phyloP scores from a whole-genome alignment of 2,329 filamentous ascomycete genomes.

The Sphaceloma murrayae region DNA sequence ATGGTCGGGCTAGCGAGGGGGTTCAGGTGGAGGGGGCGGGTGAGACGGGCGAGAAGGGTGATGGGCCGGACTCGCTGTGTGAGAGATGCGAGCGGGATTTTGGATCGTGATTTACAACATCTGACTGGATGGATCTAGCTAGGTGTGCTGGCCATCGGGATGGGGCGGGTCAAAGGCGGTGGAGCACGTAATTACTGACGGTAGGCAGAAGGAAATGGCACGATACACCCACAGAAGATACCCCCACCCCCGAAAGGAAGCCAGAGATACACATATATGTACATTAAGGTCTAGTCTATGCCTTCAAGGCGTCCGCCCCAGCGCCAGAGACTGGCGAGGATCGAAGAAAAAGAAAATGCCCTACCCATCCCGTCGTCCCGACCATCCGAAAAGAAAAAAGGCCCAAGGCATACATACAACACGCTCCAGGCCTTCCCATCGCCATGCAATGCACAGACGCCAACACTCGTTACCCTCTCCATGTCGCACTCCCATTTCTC shows the following conservation, averaged over 20 bases:
- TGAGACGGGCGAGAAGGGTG: background rate
- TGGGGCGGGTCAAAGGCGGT: no score
- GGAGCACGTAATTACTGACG: no score
- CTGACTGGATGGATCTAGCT: background rate
- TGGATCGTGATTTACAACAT: background rate
- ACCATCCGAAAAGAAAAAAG: background rate
- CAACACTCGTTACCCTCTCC: background rate
- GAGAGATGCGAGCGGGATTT: conserved; percentile 14
- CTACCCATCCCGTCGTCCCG: background rate
- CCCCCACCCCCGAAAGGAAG: background rate
- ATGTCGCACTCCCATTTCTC: background rate
- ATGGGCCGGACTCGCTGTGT: conserved; percentile 1
- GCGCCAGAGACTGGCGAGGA: background rate
- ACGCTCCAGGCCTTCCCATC: conserved; percentile 4
- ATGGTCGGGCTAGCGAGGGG: no score
- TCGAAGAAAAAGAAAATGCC: conserved; percentile 1
- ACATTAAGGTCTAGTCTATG: conserved; percentile 15
- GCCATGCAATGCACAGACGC: background rate
- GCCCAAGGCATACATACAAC: background rate
- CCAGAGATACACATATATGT: background rate
- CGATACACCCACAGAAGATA: background rate
- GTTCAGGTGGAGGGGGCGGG: background rate
- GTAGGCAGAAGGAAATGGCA: background rate
- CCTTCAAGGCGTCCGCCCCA: conserved; percentile 5
- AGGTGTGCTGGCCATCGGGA: no score